Evolutionary conservation across 83 land plant species (phyloP).

Genomic region (Picea mariana): DNA sequence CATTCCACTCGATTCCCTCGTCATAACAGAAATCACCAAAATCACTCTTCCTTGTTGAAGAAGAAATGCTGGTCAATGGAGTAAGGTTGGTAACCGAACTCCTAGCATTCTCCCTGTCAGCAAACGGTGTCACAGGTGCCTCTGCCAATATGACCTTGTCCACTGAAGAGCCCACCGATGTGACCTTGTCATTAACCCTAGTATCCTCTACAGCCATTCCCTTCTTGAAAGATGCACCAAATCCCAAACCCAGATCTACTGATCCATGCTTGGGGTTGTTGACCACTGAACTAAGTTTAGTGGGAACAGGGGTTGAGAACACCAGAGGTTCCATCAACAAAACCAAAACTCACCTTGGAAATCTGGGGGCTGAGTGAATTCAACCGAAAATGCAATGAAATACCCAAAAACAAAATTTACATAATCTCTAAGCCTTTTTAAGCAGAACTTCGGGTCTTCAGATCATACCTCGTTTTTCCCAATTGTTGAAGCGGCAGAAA

Average conservation of each 20-base stretch:
- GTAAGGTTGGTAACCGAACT: background rate
- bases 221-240: background rate
- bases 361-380: background rate
- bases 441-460: background rate
- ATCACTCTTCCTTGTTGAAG: background rate
- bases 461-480: background rate
- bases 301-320: background rate
- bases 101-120: conserved; percentile 6
- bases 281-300: background rate
- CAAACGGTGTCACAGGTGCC: conserved; percentile 13
- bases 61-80: conserved; percentile 6
- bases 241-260: background rate
- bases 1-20: background rate
- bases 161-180: background rate
- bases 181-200: background rate
- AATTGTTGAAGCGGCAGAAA: background rate
- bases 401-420: conserved; percentile 2
- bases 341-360: background rate
- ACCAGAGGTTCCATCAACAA: background rate
- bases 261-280: background rate
- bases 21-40: background rate
- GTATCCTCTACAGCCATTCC: background rate
- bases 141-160: background rate
- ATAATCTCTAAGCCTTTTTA: background rate
- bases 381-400: background rate